phyloP scores from a whole-genome alignment of 2,329 filamentous ascomycete species.

The Penicillium sp. region DNA sequence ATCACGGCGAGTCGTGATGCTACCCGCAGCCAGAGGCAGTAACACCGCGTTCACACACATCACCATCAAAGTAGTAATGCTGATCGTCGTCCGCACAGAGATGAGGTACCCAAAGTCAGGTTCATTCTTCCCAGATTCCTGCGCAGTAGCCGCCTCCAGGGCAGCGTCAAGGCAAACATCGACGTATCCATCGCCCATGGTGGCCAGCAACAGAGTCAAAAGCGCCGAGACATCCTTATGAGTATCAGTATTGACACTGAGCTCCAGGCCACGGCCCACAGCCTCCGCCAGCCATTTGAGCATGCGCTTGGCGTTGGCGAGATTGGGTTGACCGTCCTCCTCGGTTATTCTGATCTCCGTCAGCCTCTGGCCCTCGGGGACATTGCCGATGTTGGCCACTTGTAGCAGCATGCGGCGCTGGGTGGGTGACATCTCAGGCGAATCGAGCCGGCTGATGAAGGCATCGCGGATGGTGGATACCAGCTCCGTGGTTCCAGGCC shows the following conservation, averaged over 20 bases:
- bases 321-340: conserved; percentile 79
- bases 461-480: conserved; percentile 86
- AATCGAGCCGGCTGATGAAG: conserved; percentile 86
- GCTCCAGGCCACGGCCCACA: conserved; percentile 84
- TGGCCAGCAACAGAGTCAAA: conserved; percentile 77
- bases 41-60: conserved; percentile 89
- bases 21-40: conserved; percentile 83
- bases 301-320: conserved; percentile 95
- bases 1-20: conserved; percentile 84
- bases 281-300: conserved; percentile 96
- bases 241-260: conserved; percentile 84
- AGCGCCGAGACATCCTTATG: conserved; percentile 90
- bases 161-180: conserved; percentile 69
- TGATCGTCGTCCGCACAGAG: conserved; percentile 77
- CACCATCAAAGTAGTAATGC: conserved; percentile 89
- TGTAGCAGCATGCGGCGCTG: conserved; percentile 89
- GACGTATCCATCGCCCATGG: conserved; percentile 81
- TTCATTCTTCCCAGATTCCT: conserved; percentile 79
- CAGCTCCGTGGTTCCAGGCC: conserved; percentile 79
- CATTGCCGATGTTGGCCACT: conserved; percentile 78
- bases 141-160: conserved; percentile 71
- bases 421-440: conserved; percentile 81
- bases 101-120: conserved; percentile 85
- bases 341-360: conserved; percentile 90
- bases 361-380: conserved; percentile 65